These are phyloP conservation scores for Logfia minima DNA, from an alignment of 129 eudicot genomes.

Conservation along the genomic window DNA sequence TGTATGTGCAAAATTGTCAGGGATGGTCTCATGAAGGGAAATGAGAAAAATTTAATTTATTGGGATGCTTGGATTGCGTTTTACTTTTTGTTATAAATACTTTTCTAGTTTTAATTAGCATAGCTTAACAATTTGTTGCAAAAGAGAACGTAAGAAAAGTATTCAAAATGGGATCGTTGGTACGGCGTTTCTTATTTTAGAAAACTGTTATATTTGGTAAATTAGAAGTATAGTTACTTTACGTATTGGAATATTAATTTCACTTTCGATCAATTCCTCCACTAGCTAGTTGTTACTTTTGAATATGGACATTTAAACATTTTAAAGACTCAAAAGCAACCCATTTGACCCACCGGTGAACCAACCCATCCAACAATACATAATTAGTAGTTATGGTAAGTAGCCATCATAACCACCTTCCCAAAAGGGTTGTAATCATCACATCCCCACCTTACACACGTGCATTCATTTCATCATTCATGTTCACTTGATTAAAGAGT, in stretches of 20 bases:
- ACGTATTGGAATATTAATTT: neutral
- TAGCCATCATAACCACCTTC: constrained; percentile 19
- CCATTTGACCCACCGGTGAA: constrained; percentile 12
- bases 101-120: too few relatives aligned
- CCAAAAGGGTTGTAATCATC: constrained; percentile 4
- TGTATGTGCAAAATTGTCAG: neutral
- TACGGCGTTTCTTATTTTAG: too few relatives aligned
- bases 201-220: too few relatives aligned
- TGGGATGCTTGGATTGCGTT: neutral
- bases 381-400: constrained; percentile 11
- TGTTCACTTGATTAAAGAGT: neutral
- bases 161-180: too few relatives aligned
- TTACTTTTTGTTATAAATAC: neutral
- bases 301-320: neutral
- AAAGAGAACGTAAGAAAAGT: too few relatives aligned
- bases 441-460: constrained; percentile 14
- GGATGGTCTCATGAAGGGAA: neutral
- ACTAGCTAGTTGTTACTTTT: constrained; percentile 1
- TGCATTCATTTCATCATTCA: constrained; percentile 14
- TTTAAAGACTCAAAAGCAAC: neutral
- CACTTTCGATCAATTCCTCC: neutral
- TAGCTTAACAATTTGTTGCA: too few relatives aligned
- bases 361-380: constrained; percentile 18
- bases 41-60: neutral
- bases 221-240: too few relatives aligned